Percentiles rank a stretch among this genome's conserved stretches.
Conservation (phyloP, 2,329 filamentous ascomycete species). For the Gnomoniopsis sp. region DNA sequence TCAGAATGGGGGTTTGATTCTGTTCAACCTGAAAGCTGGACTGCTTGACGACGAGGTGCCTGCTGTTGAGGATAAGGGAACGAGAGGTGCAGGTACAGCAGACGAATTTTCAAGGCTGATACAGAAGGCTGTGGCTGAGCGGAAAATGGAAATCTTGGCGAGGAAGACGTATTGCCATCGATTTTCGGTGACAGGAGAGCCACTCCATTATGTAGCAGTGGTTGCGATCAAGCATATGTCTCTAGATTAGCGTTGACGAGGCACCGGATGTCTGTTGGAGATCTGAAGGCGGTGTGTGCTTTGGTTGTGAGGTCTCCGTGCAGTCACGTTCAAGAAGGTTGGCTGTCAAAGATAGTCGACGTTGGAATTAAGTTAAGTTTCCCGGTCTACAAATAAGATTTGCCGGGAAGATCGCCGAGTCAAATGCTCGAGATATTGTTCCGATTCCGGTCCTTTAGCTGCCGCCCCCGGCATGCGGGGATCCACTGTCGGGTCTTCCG, state of each 20-base stretch:
- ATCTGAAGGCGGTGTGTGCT: background rate
- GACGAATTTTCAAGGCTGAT: background rate
- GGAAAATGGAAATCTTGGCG: background rate
- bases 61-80: too few relatives aligned
- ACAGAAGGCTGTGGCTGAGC: background rate
- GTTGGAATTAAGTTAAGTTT: background rate
- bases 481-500: background rate
- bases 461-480: background rate
- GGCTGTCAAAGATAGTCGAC: background rate
- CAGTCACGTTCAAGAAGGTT: background rate
- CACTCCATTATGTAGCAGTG: slow-evolving; percentile 6
- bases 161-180: slow-evolving; percentile 8
- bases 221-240: background rate
- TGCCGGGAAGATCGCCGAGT: background rate
- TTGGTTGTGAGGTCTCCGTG: background rate
- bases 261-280: background rate
- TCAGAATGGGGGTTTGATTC: background rate
- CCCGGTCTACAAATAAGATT: background rate
- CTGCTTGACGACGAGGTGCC: background rate
- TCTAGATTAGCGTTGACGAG: background rate
- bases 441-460: background rate
- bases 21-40: slow-evolving; percentile 5
- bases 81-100: too few relatives aligned
- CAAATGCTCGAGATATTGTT: background rate
- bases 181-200: slow-evolving; percentile 7